Evolutionary conservation across 2,329 filamentous ascomycete species (phyloP).

Genomic region (Coniella vitis): DNA sequence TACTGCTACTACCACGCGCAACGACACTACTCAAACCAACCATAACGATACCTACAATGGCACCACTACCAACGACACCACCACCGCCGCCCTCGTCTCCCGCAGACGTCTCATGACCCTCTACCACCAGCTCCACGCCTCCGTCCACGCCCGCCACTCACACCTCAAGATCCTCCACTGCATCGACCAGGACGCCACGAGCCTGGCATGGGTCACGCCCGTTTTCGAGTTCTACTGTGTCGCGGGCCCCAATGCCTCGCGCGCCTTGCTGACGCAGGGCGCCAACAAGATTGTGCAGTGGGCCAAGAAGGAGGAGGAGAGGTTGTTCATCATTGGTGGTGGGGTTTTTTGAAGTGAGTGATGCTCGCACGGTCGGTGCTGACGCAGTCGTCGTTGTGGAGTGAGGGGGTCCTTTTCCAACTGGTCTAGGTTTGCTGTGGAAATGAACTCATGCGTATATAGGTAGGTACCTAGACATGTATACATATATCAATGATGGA

Average conservation of each 20-base stretch:
- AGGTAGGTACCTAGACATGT: too few species aligned
- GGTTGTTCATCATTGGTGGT: constrained; percentile 95
- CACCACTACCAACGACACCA: neutral
- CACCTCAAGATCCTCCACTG: constrained; percentile 83
- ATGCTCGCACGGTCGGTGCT: neutral
- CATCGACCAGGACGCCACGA: constrained; percentile 66
- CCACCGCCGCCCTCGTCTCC: constrained; percentile 40
- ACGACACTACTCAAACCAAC: constrained; percentile 16
- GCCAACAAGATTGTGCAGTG: constrained; percentile 88
- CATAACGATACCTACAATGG: neutral
- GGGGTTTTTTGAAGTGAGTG: constrained; percentile 61
- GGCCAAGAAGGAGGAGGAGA: constrained; percentile 85
- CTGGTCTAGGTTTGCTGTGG: too few species aligned
- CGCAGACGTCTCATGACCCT: constrained; percentile 70
- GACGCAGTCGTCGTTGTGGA: too few species aligned
- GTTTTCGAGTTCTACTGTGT: constrained; percentile 93
- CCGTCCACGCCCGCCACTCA: constrained; percentile 76
- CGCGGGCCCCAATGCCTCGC: constrained; percentile 65
- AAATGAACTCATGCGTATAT: too few species aligned
- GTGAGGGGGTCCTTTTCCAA: too few species aligned
- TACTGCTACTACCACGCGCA: neutral
- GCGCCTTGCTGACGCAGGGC: constrained; percentile 66
- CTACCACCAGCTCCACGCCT: constrained; percentile 78
- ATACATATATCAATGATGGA: too few species aligned
- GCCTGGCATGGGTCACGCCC: constrained; percentile 85